Percentiles rank a stretch among this genome's conserved stretches.
These are phyloP conservation scores for Diutina siamensis DNA, from an alignment of 1,139 yeast species.

Conservation along the genomic window DNA sequence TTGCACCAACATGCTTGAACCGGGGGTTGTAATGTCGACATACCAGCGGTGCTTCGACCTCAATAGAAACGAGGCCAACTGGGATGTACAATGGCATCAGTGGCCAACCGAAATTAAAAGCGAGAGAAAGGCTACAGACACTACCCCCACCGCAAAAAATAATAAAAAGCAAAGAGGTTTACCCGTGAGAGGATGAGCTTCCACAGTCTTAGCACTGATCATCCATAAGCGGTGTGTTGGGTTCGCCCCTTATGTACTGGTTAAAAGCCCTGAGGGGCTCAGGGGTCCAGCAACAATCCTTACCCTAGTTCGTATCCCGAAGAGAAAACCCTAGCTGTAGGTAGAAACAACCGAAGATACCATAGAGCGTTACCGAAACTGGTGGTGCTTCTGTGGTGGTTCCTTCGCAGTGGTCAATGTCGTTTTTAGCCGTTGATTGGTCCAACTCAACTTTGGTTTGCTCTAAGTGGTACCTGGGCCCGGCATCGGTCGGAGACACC, in stretches of 20 bases:
- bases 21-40: background rate
- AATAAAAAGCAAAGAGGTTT: background rate
- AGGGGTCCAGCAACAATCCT: background rate
- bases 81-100: background rate
- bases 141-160: background rate
- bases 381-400: too few species aligned
- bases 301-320: too few species aligned
- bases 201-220: too few species aligned
- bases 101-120: too few species aligned
- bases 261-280: background rate
- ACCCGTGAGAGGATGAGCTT: background rate
- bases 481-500: too few species aligned
- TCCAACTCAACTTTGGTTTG: too few species aligned
- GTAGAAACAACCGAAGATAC: background rate
- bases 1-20: background rate
- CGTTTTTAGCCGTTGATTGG: too few species aligned
- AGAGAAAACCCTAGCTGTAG: background rate
- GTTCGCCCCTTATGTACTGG: background rate
- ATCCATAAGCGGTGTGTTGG: background rate
- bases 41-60: background rate
- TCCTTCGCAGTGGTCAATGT: too few species aligned
- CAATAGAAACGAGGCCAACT: background rate
- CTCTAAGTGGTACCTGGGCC: too few species aligned
- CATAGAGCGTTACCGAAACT: background rate
- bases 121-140: too few species aligned